A percentile compares a stretch with the other conserved stretches of the same genome.
Conservation (phyloP, 768 basidiomycete genomes). For the Suillus fuscotomentosus region DNA sequence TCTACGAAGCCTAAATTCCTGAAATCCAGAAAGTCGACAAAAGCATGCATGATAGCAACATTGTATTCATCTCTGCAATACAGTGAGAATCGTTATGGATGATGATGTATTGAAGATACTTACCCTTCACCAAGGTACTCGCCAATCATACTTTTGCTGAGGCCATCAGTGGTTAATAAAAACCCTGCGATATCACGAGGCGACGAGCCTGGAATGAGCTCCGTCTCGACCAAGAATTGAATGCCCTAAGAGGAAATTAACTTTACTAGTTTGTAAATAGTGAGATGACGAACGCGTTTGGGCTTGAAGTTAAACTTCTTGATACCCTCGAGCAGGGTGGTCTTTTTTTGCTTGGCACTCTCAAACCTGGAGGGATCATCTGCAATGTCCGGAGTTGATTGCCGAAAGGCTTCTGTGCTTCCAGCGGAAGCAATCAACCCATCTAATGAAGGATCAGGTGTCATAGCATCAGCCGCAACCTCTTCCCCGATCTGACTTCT, state of each 20-base stretch:
- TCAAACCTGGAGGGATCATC: conserved; percentile 95
- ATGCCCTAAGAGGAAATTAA: conserved; percentile 60
- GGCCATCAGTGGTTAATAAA: conserved; percentile 83
- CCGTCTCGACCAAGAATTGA: conserved; percentile 82
- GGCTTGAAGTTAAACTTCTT: conserved; percentile 99
- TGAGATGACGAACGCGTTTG: conserved; percentile 65
- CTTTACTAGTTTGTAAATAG: background rate
- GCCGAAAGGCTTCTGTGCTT: conserved; percentile 57
- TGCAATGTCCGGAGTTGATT: conserved; percentile 72
- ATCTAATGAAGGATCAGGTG: conserved; percentile 58
- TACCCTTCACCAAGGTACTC: conserved; percentile 98
- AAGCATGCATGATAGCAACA: conserved; percentile 94
- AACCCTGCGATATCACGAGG: conserved; percentile 85
- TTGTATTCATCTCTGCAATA: conserved; percentile 77
- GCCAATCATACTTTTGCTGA: conserved; percentile 95
- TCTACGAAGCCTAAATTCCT: conserved; percentile 79
- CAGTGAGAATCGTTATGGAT: background rate
- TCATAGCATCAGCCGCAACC: conserved; percentile 44
- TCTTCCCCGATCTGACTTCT: conserved; percentile 56
- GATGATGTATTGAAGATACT: conserved; percentile 25
- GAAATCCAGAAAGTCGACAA: conserved; percentile 92
- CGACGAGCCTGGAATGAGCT: conserved; percentile 72
- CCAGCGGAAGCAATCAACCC: conserved; percentile 44
- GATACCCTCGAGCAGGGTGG: conserved; percentile 89
- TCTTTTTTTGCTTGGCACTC: conserved; percentile 95